These are phyloP conservation scores for Solanum virginianum DNA, from an alignment of 257 asterid species.

Conservation along the genomic window DNA sequence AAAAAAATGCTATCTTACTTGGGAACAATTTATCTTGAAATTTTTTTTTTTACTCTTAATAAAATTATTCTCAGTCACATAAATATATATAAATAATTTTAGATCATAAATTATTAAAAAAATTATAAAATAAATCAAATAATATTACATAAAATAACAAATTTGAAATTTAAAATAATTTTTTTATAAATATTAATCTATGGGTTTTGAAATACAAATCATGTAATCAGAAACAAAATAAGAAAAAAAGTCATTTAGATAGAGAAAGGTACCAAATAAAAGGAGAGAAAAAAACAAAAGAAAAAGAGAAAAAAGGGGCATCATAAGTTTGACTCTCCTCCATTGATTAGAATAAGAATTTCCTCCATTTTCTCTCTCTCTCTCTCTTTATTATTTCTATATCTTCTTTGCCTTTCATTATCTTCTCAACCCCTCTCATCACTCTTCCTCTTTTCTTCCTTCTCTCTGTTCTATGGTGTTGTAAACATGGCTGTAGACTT, in stretches of 20 bases:
- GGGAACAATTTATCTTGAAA: too few species aligned
- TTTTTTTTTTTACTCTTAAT: too few species aligned
- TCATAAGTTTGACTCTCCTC: slow-evolving; percentile 38
- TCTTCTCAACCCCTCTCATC: neutral
- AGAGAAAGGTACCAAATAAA: slow-evolving; percentile 1
- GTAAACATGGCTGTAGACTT: slow-evolving; percentile 54
- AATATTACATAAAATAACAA: too few species aligned
- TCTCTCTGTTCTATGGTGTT: neutral
- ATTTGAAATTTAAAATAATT: too few species aligned
- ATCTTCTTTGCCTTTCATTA: neutral
- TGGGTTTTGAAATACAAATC: neutral
- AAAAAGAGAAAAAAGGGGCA: slow-evolving; percentile 3
- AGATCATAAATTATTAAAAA: too few species aligned
- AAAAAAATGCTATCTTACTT: too few species aligned
- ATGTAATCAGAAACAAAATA: neutral
- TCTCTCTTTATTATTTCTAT: neutral
- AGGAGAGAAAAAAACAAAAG: neutral
- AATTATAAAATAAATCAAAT: too few species aligned
- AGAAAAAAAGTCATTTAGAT: neutral
- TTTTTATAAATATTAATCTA: too few species aligned
- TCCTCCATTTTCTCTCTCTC: slow-evolving; percentile 7
- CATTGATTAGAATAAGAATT: neutral
- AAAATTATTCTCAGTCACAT: too few species aligned
- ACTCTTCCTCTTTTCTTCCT: neutral
- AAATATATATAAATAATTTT: too few species aligned